These are phyloP conservation scores for Cryomyces minteri DNA, from an alignment of 495 filamentous ascomycete species.

Conservation along the genomic window DNA sequence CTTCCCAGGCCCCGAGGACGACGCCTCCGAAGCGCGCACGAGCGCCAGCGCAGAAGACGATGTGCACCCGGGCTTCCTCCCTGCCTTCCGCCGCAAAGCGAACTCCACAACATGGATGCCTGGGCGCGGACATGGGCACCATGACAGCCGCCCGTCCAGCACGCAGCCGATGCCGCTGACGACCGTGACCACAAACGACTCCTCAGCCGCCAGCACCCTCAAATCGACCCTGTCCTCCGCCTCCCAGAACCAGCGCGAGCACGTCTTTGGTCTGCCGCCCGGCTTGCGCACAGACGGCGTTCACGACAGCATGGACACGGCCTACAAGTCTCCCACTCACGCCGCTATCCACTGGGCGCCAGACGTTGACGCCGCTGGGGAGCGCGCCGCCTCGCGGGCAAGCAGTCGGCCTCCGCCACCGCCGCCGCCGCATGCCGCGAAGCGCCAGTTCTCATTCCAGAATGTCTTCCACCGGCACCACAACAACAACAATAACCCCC, in stretches of 20 bases:
- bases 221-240: neutral
- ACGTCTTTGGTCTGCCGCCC: constrained; percentile 12
- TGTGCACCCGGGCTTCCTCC: constrained; percentile 28
- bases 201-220: neutral
- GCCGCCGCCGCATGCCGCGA: constrained; percentile 24
- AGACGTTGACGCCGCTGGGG: constrained; percentile 11
- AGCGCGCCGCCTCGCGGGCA: constrained; percentile 12
- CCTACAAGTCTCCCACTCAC: constrained; percentile 24
- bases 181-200: neutral
- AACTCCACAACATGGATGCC: constrained; percentile 6
- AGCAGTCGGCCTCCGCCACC: constrained; percentile 26
- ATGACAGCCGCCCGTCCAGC: neutral
- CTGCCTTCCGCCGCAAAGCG: constrained; percentile 22
- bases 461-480: constrained; percentile 40
- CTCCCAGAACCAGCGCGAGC: constrained; percentile 2
- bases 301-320: constrained; percentile 21
- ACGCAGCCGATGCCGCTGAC: constrained; percentile 2
- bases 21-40: constrained; percentile 27
- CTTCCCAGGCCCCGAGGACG: constrained; percentile 42
- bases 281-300: constrained; percentile 1
- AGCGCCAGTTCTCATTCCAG: constrained; percentile 83
- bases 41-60: constrained; percentile 26
- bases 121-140: neutral
- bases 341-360: constrained; percentile 27
- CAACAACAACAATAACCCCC: constrained; percentile 1